phyloP scores from a whole-genome alignment of 345 rosid species.

The Adansonia digitata region DNA sequence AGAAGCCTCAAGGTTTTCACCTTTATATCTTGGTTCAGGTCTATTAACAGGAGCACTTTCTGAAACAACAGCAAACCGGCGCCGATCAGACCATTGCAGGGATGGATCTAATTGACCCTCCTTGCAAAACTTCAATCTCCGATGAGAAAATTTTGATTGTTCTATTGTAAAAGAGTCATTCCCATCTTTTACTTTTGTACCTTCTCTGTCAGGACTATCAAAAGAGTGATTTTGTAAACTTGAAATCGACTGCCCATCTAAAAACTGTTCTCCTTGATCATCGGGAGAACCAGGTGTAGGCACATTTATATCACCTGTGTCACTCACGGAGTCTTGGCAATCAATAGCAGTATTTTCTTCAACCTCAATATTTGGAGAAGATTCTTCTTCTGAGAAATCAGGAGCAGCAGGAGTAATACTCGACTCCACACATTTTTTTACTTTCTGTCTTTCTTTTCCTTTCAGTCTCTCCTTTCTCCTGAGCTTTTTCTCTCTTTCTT shows the following conservation, averaged over 20 bases:
- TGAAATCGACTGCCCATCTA: slow-evolving; percentile 30
- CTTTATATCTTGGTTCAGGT: slow-evolving; percentile 46
- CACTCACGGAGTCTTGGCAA: slow-evolving; percentile 1
- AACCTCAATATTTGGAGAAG: slow-evolving; percentile 34
- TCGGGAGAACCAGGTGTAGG: slow-evolving; percentile 54
- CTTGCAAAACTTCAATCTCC: slow-evolving; percentile 49
- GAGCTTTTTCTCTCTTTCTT: slow-evolving; percentile 89
- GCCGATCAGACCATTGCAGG: slow-evolving; percentile 59
- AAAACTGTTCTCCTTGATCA: slow-evolving; percentile 35
- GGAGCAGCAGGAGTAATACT: slow-evolving; percentile 21
- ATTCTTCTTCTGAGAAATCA: slow-evolving; percentile 37
- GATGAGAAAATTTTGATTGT: slow-evolving; percentile 44
- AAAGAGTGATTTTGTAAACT: slow-evolving; percentile 34
- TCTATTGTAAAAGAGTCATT: slow-evolving; percentile 42
- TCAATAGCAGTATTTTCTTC: slow-evolving; percentile 7
- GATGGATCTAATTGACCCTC: slow-evolving; percentile 45
- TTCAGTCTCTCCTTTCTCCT: slow-evolving; percentile 91
- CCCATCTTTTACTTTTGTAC: slow-evolving; percentile 41
- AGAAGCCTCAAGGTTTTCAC: slow-evolving; percentile 48
- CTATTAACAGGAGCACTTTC: slow-evolving; percentile 46
- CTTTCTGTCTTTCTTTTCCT: slow-evolving; percentile 78
- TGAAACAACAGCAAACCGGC: slow-evolving; percentile 37
- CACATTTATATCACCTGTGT: slow-evolving; percentile 35
- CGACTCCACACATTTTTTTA: slow-evolving; percentile 34
- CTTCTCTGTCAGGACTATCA: slow-evolving; percentile 30